Conservation (phyloP, 2,329 filamentous ascomycete species). For the Cephalotrichum gorgonifer region DNA sequence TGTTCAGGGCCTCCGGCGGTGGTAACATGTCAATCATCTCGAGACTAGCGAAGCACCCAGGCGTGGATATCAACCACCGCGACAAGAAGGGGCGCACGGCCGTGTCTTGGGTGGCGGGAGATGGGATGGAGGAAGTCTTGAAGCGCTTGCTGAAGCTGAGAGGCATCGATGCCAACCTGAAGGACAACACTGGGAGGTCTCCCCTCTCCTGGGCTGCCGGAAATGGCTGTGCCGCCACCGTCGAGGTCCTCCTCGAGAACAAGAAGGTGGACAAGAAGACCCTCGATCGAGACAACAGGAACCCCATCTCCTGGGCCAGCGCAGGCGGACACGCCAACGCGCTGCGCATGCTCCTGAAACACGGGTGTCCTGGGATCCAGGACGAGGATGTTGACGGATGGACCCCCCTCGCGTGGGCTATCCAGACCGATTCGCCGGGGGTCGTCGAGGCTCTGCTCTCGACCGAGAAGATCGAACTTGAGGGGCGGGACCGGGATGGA, state of each 20-base stretch:
- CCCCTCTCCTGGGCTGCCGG: constrained; percentile 20
- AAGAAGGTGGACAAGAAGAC: constrained; percentile 14
- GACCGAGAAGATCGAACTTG: constrained; percentile 17
- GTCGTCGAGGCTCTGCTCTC: constrained; percentile 18
- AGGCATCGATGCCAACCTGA: constrained; percentile 15
- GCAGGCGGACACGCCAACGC: constrained; percentile 13
- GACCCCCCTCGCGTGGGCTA: constrained; percentile 24
- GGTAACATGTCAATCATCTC: constrained; percentile 14
- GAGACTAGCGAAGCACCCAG: constrained; percentile 12
- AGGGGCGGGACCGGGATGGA: constrained; percentile 16
- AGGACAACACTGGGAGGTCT: constrained; percentile 17
- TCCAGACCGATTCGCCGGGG: constrained; percentile 13
- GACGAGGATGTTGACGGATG: constrained; percentile 20
- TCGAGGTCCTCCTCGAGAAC: constrained; percentile 15
- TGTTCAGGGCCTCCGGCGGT: constrained; percentile 19
- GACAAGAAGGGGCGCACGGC: constrained; percentile 20
- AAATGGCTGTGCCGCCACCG: constrained; percentile 14
- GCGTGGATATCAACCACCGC: constrained; percentile 18
- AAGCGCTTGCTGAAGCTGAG: constrained; percentile 14
- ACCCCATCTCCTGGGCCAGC: constrained; percentile 20
- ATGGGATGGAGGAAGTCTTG: constrained; percentile 14
- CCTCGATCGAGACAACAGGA: constrained; percentile 18
- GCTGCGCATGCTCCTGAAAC: constrained; percentile 17
- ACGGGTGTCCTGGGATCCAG: constrained; percentile 18
- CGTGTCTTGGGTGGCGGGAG: constrained; percentile 22